Evolutionary conservation across 2,329 filamentous ascomycete genomes (phyloP).

Genomic region (Knoxdaviesia proteae): DNA sequence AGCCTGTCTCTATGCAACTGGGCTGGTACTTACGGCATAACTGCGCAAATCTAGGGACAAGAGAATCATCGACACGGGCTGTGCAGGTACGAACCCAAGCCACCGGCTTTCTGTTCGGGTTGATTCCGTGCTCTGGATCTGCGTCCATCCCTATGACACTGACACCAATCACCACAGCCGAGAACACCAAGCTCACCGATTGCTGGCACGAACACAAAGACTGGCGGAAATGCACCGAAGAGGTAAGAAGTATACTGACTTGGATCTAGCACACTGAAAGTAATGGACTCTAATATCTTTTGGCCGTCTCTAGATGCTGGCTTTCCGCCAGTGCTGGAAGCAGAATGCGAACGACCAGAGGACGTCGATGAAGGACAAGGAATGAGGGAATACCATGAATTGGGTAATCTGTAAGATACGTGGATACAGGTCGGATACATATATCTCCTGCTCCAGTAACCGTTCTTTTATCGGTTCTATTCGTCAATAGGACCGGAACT

Average conservation of each 20-base stretch:
- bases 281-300: not conserved
- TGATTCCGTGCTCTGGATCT: not conserved
- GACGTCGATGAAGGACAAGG: conserved; percentile 49
- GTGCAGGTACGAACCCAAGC: conserved; percentile 40
- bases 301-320: conserved; percentile 48
- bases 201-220: conserved; percentile 95
- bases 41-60: conserved; percentile 51
- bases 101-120: not conserved
- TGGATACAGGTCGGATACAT: too few relatives aligned
- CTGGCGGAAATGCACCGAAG: conserved; percentile 71
- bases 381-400: too few relatives aligned
- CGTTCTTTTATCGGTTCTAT: too few relatives aligned
- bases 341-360: conserved; percentile 67
- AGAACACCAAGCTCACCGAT: conserved; percentile 79
- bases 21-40: too few relatives aligned
- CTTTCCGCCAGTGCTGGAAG: conserved; percentile 84
- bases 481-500: too few relatives aligned
- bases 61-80: conserved; percentile 91
- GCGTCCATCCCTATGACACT: not conserved
- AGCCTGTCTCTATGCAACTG: not conserved
- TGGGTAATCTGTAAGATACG: too few relatives aligned
- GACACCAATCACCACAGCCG: conserved; percentile 30
- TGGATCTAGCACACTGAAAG: not conserved
- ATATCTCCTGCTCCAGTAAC: too few relatives aligned
- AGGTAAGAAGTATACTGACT: conserved; percentile 38